A percentile compares a stretch with the other conserved stretches of the same genome.
phyloP scores from a whole-genome alignment of 2,329 filamentous ascomycete genomes.

The Fusarium armeniacum region DNA sequence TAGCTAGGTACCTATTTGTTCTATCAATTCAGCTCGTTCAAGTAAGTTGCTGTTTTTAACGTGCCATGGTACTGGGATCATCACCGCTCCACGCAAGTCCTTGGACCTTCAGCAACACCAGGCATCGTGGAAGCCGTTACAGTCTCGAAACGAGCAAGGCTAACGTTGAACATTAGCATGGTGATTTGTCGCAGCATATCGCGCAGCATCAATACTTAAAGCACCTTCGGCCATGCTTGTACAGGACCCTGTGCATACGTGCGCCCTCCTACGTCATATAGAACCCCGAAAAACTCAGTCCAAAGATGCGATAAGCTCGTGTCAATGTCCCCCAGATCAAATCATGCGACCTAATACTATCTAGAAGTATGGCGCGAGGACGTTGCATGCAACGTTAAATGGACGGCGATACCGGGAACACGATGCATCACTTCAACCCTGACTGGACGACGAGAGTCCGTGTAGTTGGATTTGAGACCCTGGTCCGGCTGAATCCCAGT shows the following conservation, averaged over 20 bases:
- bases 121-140: neutral
- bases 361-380: neutral
- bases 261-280: slow-evolving; percentile 16
- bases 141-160: no score
- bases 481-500: slow-evolving; percentile 5
- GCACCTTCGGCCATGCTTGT: neutral
- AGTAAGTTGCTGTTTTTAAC: neutral
- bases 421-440: neutral
- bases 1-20: neutral
- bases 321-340: neutral
- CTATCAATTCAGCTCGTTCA: neutral
- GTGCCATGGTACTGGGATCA: neutral
- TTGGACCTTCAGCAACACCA: neutral
- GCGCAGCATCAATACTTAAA: neutral
- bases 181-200: rapidly evolving
- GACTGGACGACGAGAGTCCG: neutral
- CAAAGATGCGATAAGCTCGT: slow-evolving; percentile 35
- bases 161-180: neutral
- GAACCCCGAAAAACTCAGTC: neutral
- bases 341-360: slow-evolving; percentile 16
- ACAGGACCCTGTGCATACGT: slow-evolving; percentile 19
- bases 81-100: neutral
- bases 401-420: neutral
- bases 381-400: neutral
- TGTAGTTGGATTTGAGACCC: neutral